These are phyloP conservation scores for Neurospora sp. DNA, from an alignment of 495 filamentous ascomycete species.

Conservation along the genomic window DNA sequence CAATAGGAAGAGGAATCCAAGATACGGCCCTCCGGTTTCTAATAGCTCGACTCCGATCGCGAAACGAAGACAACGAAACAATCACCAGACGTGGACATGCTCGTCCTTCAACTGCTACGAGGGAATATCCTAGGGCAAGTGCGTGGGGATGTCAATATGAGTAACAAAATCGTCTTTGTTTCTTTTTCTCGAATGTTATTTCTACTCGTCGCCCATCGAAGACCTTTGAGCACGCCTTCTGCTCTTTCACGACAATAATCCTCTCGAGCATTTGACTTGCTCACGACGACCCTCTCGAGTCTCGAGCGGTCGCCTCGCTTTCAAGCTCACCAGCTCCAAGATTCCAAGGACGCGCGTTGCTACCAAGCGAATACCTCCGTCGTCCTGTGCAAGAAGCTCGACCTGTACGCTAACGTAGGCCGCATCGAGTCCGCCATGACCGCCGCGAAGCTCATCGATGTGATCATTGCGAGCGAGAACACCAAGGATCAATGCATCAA, in stretches of 20 bases:
- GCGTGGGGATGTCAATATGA: not conserved
- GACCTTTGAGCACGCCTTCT: not conserved
- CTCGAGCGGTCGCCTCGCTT: not conserved
- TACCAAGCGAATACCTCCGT: not conserved
- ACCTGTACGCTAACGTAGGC: not conserved
- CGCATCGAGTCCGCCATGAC: not conserved
- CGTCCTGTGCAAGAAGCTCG: not conserved
- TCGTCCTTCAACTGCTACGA: not conserved
- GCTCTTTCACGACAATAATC: not conserved
- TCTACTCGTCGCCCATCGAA: not conserved
- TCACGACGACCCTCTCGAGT: not conserved
- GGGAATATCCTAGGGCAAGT: not conserved
- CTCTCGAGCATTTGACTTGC: too few species aligned
- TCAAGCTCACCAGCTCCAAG: not conserved
- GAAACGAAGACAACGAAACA: not conserved
- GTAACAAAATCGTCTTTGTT: not conserved
- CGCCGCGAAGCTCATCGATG: not conserved
- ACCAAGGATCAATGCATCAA: too few species aligned
- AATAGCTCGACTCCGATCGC: not conserved
- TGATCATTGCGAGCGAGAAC: not conserved
- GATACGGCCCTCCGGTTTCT: not conserved
- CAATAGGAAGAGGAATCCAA: not conserved
- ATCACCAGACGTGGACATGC: not conserved
- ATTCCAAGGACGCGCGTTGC: not conserved
- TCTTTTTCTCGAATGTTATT: not conserved